Conservation (phyloP, 164 flowering plant species). For the Liriodendron chinense region DNA sequence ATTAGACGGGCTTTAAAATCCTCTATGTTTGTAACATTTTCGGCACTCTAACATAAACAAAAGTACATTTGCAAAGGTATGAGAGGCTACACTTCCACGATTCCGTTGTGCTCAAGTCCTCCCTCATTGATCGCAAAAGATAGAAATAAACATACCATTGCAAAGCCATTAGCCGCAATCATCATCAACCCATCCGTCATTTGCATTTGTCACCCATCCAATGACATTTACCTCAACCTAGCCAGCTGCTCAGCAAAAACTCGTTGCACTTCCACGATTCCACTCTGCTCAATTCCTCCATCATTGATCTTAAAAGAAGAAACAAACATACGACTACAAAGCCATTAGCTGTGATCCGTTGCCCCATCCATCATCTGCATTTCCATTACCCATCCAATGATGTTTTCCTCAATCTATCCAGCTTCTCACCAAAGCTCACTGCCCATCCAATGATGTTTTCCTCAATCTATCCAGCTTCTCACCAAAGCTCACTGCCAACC, state of each 20-base stretch:
- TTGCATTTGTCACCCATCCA: conserved; percentile 29
- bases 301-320: conserved; percentile 55
- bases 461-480: conserved; percentile 54
- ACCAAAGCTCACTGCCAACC: conserved; percentile 40
- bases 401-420: conserved; percentile 51
- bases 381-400: conserved; percentile 32
- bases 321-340: conserved; percentile 84
- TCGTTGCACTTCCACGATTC: conserved; percentile 47
- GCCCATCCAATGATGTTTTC: conserved; percentile 51
- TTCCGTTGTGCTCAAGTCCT: no score
- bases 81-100: no score
- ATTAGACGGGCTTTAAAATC: no score
- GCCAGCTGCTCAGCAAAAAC: conserved; percentile 49
- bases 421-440: conserved; percentile 36
- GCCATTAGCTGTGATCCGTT: no score
- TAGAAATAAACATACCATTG: no score
- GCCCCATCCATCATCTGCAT: neutral
- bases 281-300: conserved; percentile 53
- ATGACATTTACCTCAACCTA: conserved; percentile 41
- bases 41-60: no score
- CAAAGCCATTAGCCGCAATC: no score
- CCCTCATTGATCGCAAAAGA: no score
- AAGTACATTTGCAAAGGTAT: no score
- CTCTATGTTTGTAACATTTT: no score
- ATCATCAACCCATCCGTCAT: no score